phyloP scores from a whole-genome alignment of 345 rosid genomes.

The Eucalyptus regnans region DNA sequence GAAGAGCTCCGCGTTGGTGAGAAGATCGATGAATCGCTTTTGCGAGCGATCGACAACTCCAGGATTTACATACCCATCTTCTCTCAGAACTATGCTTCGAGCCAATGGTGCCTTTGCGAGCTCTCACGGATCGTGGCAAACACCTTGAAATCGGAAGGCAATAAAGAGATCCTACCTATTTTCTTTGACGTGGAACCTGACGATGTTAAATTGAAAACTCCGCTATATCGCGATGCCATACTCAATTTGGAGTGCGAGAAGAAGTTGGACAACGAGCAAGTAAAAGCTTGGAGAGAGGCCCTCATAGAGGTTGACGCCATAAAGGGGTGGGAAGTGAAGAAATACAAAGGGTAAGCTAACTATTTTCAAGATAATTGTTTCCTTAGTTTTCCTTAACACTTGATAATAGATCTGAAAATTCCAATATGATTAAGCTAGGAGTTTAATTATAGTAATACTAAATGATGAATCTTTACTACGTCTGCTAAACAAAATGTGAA shows the following conservation, averaged over 20 bases:
- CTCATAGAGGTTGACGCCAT: background rate
- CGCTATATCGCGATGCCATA: background rate
- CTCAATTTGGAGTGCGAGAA: background rate
- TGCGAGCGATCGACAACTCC: background rate
- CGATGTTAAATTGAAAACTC: background rate
- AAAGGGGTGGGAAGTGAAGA: background rate
- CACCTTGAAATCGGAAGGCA: too few species aligned
- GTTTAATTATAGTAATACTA: background rate
- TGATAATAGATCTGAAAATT: background rate
- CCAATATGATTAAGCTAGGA: background rate
- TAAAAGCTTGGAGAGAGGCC: background rate
- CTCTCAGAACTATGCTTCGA: background rate
- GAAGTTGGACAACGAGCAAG: rapidly evolving
- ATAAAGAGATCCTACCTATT: too few species aligned
- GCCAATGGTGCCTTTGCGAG: background rate
- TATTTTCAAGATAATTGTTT: background rate
- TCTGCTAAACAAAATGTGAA: too few species aligned
- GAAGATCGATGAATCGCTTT: rapidly evolving
- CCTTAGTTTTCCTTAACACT: background rate
- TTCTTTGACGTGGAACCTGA: too few species aligned
- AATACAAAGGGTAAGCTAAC: background rate
- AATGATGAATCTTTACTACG: background rate
- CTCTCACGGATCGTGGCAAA: too few species aligned
- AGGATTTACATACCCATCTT: rapidly evolving
- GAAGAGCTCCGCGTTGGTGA: background rate